Conservation (phyloP, 2,329 filamentous ascomycete species). For the Pseudogymnoascus sp. region DNA sequence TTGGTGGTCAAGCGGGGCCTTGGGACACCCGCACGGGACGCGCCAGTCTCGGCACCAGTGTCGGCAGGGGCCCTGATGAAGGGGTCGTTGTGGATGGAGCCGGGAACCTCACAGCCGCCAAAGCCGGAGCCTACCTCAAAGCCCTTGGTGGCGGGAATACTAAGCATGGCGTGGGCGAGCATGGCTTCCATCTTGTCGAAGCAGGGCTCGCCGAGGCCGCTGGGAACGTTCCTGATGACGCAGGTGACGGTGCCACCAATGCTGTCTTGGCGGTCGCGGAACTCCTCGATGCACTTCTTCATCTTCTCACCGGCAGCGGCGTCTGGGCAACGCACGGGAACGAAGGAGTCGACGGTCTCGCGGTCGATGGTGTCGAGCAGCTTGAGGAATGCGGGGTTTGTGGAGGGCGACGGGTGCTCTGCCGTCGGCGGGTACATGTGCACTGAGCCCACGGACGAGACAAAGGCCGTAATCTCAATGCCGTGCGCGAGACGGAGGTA, state of each 20-base stretch:
- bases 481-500: constrained; percentile 73
- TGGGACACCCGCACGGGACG: constrained; percentile 36
- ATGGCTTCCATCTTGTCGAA: constrained; percentile 94
- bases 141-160: constrained; percentile 88
- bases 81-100: constrained; percentile 85
- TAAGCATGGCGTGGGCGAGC: constrained; percentile 88
- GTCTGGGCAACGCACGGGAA: constrained; percentile 83
- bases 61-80: constrained; percentile 51
- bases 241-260: constrained; percentile 94
- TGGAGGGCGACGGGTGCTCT: constrained; percentile 58
- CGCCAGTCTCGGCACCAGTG: constrained; percentile 38
- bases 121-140: constrained; percentile 96
- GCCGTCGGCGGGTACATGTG: constrained; percentile 66
- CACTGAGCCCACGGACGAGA: constrained; percentile 71
- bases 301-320: constrained; percentile 56
- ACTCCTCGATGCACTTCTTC: constrained; percentile 69
- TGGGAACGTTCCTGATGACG: constrained; percentile 77
- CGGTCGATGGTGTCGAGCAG: constrained; percentile 66
- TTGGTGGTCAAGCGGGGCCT: constrained; percentile 66
- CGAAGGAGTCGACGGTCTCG: constrained; percentile 67
- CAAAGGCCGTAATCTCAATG: constrained; percentile 86
- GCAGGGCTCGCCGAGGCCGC: constrained; percentile 82
- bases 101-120: constrained; percentile 72
- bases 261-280: constrained; percentile 71
- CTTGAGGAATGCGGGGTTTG: constrained; percentile 69